Evolutionary conservation across 2,329 filamentous ascomycete species (phyloP).

Genomic region (Alternaria novae-zelandiae): DNA sequence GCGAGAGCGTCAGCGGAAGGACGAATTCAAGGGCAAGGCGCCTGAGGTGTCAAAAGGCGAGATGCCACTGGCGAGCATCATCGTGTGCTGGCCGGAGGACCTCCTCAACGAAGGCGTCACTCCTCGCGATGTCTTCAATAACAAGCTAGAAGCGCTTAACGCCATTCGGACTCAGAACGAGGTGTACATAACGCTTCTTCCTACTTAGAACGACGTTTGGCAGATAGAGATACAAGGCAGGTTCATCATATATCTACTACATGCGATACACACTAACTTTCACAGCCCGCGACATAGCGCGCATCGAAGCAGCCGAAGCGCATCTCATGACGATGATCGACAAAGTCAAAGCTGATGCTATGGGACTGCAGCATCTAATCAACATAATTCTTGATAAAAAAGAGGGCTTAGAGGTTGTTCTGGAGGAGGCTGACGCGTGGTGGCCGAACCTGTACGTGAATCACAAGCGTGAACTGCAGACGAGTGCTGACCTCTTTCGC

Average conservation of each 20-base stretch:
- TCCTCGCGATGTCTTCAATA: conserved; percentile 36
- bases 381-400: conserved; percentile 36
- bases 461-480: not conserved
- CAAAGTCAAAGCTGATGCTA: conserved; percentile 21
- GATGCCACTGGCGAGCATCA: not conserved
- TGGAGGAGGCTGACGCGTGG: conserved; percentile 28
- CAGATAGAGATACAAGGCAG: conserved; percentile 28
- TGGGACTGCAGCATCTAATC: conserved; percentile 11
- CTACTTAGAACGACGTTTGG: conserved; percentile 6
- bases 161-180: conserved; percentile 32
- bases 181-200: conserved; percentile 35
- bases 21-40: conserved; percentile 26
- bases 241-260: too few relatives aligned
- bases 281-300: not conserved
- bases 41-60: conserved; percentile 15
- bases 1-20: conserved; percentile 22
- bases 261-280: conserved; percentile 1
- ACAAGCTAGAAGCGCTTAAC: conserved; percentile 36
- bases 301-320: conserved; percentile 27
- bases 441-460: conserved; percentile 29
- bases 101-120: conserved; percentile 17
- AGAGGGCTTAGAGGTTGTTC: conserved; percentile 30
- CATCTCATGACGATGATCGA: conserved; percentile 30
- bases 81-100: conserved; percentile 31
- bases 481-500: not conserved